Percentiles rank a stretch among this genome's conserved stretches.
Conservation (phyloP, 2,329 filamentous ascomycete species). For the Pleurostoma richardsiae region DNA sequence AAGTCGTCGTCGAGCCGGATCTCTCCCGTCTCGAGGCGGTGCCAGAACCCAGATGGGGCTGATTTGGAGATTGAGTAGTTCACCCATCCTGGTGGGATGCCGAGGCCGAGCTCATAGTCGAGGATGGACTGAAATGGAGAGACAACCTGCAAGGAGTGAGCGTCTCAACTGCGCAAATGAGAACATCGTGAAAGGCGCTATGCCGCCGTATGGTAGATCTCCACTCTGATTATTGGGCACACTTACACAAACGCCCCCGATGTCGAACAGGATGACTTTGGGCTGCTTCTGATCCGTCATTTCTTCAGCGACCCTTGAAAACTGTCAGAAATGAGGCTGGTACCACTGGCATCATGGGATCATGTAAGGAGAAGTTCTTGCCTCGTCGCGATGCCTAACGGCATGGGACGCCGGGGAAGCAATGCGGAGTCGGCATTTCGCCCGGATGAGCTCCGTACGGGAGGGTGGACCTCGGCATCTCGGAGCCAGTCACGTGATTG, state of each 20-base stretch:
- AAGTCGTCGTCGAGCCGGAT: conserved; percentile 70
- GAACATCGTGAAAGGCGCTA: no score
- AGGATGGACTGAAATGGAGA: conserved; percentile 92
- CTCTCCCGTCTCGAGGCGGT: conserved; percentile 79
- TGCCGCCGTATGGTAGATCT: no score
- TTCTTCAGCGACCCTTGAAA: neutral
- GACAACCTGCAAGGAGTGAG: conserved; percentile 57
- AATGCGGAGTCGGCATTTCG: no score
- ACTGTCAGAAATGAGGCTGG: no score
- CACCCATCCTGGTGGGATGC: conserved; percentile 83
- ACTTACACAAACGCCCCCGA: conserved; percentile 94
- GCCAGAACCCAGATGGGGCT: conserved; percentile 79
- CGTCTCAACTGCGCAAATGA: no score
- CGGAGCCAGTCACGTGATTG: neutral
- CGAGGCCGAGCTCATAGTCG: conserved; percentile 74
- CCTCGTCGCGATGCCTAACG: no score
- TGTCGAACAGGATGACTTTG: conserved; percentile 84
- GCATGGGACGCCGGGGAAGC: no score
- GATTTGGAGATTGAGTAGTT: conserved; percentile 83
- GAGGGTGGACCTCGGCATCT: conserved; percentile 1
- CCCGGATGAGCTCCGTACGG: no score
- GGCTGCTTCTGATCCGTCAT: conserved; percentile 48
- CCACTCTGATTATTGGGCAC: neutral
- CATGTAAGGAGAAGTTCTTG: no score
- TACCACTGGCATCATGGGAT: no score